Evolutionary conservation across 2,329 filamentous ascomycete species (phyloP), one percentile per base, ranked within the genome.

Genomic region (Aspergillus aculeatinus): DNA sequence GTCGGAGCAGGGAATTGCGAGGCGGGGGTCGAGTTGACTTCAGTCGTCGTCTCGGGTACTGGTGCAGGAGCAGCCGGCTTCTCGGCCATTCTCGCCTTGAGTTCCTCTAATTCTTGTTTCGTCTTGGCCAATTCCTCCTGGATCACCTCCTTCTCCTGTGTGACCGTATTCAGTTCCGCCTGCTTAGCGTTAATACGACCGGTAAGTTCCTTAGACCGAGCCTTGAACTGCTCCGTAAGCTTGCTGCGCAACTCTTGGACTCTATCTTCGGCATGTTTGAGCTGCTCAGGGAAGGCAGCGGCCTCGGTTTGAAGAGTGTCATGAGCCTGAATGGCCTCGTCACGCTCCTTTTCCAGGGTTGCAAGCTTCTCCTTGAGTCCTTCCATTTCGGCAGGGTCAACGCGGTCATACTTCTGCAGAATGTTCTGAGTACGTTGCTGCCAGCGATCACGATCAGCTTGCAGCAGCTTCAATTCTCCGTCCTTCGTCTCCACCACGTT

Each of bases 371-470:
- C 87, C 79, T 95, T 96, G 60, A 99, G 83, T 61, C 89, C 88
- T 68, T 98, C 94, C 72, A 97, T 85, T 71, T 98, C 94, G 3
- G 91, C 91, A 48, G 95, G 94, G 72, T 99, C 95, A 55, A 96
- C 91, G 58, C 94, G 91, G 67, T 96, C 93, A 72, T 98, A 97
- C 74, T 96, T 97, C 66, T 92, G 92, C 54, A 99, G 85, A 63
- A 99, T 97, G 67, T 96, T 91, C 72, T 98, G 92, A 1, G 92
- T 96, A 25, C 95, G 89, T 81, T 97, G 94, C 77, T 96, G 92
- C 91, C 94, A 97, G 60, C 91, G 87, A 72, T 98, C 94, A 16
- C 95, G 89, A 72, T 98, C 94, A 69, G 95, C 90, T 66, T 96
- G 90, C 10, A 98, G 83, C 64, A 97, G 85, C 70, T 90, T 91